Evolutionary conservation across 345 rosid species (phyloP), one percentile per base, ranked within the genome.

Genomic region (Sisymbrium altissimum): DNA sequence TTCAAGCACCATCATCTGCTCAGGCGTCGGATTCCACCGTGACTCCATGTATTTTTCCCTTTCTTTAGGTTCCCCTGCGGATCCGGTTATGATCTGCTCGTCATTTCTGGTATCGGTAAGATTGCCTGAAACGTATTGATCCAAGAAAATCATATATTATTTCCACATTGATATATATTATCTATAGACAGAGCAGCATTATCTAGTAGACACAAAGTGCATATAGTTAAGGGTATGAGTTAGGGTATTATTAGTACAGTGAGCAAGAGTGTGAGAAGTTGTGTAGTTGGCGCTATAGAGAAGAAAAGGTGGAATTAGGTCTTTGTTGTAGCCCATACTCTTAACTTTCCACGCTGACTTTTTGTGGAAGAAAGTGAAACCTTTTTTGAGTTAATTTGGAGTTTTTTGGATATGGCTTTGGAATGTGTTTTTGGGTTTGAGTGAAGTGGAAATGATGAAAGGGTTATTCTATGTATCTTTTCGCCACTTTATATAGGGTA

Each of bases 11-110:
- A 77, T 71, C 14, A 83, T 36, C 76, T 88, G 93, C 71, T 88
- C 88, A 13, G 90, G 82, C 23, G 90, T 88, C 30, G 93, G 93
- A 50, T 86, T 88, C 93, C 93, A 88, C 73, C 90, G 45, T 17
- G 70, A 14, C 7, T 48, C 32, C 45, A 17, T 33, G 63, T 17
- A 15, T 17, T 15, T 33, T 35, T 17, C 43, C 63, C 9, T 9
- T 8, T 59, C 45, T 59, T 38, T 59, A 14, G 46, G 32, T 59
- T 59, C 30, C 15, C 10, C 30, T 15, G 23, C 0, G 61, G 61
- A 32, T 44, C 5, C 25, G 15, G 39, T 15, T n/a, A 62, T 25
- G 36, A 25, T 62, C 25, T 27, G 53, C n/a, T 43, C 68, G 15
- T 43, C 53, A 4, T 61, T 61, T 40, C 50, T 27, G 38, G 4